Evolutionary conservation across 1,284 basidiomycete species (phyloP).

Genomic region (Pisolithus thermaeus): DNA sequence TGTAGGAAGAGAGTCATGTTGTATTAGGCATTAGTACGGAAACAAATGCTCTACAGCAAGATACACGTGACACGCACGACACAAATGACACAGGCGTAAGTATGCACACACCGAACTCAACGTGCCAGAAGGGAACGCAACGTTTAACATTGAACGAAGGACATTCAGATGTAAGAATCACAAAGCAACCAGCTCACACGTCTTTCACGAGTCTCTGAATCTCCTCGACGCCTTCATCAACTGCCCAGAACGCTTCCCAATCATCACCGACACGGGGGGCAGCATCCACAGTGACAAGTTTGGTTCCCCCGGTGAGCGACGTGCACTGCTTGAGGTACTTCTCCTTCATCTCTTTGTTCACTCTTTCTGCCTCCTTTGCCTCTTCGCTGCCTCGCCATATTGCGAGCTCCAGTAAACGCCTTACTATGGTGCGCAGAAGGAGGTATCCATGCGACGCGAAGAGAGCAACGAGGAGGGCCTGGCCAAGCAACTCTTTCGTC

Average conservation of each 20-base stretch:
- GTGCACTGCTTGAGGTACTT: slow-evolving; percentile 38
- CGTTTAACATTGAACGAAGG: no score
- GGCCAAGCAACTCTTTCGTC: slow-evolving; percentile 52
- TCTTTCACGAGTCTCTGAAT: slow-evolving; percentile 60
- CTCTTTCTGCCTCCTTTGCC: slow-evolving; percentile 47
- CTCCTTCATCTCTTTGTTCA: slow-evolving; percentile 60
- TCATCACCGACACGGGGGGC: slow-evolving; percentile 6
- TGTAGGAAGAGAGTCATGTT: neutral
- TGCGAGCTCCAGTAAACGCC: slow-evolving; percentile 66
- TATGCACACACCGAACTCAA: no score
- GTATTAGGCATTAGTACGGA: neutral
- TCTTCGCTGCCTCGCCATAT: slow-evolving; percentile 72
- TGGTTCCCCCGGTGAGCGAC: slow-evolving; percentile 11
- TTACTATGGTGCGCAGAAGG: slow-evolving; percentile 55
- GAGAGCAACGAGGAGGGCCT: slow-evolving; percentile 70
- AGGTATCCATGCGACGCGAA: slow-evolving; percentile 79
- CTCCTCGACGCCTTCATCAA: slow-evolving; percentile 64
- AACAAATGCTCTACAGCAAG: neutral
- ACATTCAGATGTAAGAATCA: no score
- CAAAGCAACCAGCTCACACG: slow-evolving; percentile 24
- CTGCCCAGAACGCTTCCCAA: slow-evolving; percentile 48
- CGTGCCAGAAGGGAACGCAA: no score
- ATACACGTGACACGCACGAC: no score
- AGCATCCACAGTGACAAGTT: slow-evolving; percentile 5
- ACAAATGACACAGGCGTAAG: no score